Conservation (phyloP, 768 basidiomycete species). For the Royoungia palumana region DNA sequence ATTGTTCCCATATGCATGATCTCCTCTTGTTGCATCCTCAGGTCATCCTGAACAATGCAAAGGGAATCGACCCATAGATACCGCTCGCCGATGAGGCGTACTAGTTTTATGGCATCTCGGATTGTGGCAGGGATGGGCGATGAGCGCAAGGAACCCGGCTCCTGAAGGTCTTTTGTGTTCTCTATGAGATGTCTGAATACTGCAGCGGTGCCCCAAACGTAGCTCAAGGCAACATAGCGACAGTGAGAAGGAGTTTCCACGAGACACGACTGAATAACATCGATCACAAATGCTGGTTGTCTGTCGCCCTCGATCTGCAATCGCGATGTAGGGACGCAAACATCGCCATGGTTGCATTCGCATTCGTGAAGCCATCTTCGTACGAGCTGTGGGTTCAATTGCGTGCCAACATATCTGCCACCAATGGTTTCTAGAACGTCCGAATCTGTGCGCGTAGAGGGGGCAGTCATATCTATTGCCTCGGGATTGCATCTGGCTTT, state of each 20-base stretch:
- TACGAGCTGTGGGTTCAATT: conserved; percentile 9
- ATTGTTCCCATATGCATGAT: conserved; percentile 21
- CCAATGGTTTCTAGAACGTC: conserved; percentile 4
- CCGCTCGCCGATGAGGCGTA: conserved; percentile 19
- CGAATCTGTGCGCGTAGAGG: not conserved
- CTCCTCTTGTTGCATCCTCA: conserved; percentile 14
- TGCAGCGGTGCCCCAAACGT: conserved; percentile 16
- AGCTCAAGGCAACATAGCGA: conserved; percentile 26
- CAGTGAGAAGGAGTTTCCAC: conserved; percentile 16
- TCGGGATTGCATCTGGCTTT: not conserved
- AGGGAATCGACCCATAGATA: conserved; percentile 28
- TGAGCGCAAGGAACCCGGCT: not conserved
- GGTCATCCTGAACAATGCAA: conserved; percentile 22
- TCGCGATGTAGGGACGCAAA: conserved; percentile 3
- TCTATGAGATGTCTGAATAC: conserved; percentile 11
- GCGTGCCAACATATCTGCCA: conserved; percentile 5
- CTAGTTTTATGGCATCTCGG: conserved; percentile 21
- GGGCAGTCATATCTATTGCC: too few relatives aligned
- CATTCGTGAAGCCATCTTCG: conserved; percentile 13
- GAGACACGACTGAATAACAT: conserved; percentile 15
- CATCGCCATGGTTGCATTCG: conserved; percentile 10
- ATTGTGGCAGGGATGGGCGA: conserved; percentile 21
- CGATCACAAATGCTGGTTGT: conserved; percentile 14
- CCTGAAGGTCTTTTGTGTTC: conserved; percentile 6
- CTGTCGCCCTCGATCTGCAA: not conserved